These are phyloP conservation scores for Penicillium herquei DNA, from an alignment of 495 filamentous ascomycete species.

Conservation along the genomic window DNA sequence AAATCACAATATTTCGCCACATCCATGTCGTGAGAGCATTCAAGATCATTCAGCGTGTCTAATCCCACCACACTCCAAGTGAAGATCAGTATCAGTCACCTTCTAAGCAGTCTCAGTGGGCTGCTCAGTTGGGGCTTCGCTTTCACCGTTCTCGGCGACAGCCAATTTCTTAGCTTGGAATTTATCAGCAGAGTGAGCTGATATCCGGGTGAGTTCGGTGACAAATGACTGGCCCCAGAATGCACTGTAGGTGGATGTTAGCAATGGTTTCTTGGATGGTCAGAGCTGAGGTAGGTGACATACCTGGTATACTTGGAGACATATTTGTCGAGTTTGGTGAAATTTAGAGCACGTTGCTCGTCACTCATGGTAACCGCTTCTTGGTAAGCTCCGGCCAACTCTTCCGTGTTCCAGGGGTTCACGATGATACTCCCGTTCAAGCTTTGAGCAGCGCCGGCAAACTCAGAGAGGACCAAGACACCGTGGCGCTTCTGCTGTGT, in stretches of 20 bases:
- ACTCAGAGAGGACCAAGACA: conserved; percentile 90
- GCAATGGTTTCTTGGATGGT: neutral
- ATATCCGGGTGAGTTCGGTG: conserved; percentile 73
- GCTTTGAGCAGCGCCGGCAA: conserved; percentile 90
- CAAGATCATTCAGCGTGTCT: conserved; percentile 14
- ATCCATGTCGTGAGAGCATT: conserved; percentile 30
- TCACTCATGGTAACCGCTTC: conserved; percentile 91
- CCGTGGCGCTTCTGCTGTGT: conserved; percentile 86
- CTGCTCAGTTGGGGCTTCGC: neutral
- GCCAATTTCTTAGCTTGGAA: conserved; percentile 38
- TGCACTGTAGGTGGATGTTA: conserved; percentile 51
- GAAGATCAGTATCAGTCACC: neutral
- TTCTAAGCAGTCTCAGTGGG: neutral
- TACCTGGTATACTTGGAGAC: conserved; percentile 93
- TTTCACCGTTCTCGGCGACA: conserved; percentile 5
- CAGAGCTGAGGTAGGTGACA: neutral
- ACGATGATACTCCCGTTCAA: conserved; percentile 90
- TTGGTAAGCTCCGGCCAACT: conserved; percentile 88
- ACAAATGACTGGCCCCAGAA: conserved; percentile 99
- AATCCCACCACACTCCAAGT: neutral
- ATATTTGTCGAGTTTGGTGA: conserved; percentile 85
- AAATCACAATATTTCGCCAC: conserved; percentile 30
- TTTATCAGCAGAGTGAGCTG: conserved; percentile 45
- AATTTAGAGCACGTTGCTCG: conserved; percentile 81
- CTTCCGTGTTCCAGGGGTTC: conserved; percentile 97